phyloP scores from a whole-genome alignment of 2,329 filamentous ascomycete genomes.

The Botryotinia convoluta region DNA sequence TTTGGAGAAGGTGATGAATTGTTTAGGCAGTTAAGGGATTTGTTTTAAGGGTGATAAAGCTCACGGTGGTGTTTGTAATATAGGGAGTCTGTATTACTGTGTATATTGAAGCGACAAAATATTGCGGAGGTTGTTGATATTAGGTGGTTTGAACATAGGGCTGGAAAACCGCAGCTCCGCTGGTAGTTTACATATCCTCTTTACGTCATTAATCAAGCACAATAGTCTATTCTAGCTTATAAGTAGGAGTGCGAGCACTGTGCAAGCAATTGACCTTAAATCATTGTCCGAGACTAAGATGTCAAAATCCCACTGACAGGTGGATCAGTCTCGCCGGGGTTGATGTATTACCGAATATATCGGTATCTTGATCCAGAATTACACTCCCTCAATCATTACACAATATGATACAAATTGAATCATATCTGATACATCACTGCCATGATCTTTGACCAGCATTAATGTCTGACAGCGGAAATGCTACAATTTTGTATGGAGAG shows the following conservation, averaged over 20 bases:
- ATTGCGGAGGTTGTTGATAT: background rate
- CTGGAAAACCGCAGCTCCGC: background rate
- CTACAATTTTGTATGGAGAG: background rate
- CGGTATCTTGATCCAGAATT: background rate
- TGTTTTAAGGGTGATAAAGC: constrained; percentile 30
- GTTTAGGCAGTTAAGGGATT: constrained; percentile 37
- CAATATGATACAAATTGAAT: background rate
- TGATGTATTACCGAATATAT: background rate
- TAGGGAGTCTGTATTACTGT: background rate
- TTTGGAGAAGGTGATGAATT: constrained; percentile 39
- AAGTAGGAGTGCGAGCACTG: background rate
- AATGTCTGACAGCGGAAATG: background rate
- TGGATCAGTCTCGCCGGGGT: background rate
- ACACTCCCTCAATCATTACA: no score
- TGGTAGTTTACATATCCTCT: background rate
- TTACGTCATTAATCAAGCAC: background rate
- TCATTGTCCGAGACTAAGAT: background rate
- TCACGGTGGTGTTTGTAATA: background rate
- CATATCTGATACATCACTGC: background rate
- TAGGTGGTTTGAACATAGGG: background rate
- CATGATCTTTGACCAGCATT: background rate
- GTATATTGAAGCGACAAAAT: background rate
- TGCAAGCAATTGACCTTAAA: background rate
- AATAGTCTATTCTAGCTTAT: background rate
- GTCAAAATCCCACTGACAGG: background rate